Conservation (phyloP, 805 yeast species). For the Suhomyces tanzawaensis region DNA sequence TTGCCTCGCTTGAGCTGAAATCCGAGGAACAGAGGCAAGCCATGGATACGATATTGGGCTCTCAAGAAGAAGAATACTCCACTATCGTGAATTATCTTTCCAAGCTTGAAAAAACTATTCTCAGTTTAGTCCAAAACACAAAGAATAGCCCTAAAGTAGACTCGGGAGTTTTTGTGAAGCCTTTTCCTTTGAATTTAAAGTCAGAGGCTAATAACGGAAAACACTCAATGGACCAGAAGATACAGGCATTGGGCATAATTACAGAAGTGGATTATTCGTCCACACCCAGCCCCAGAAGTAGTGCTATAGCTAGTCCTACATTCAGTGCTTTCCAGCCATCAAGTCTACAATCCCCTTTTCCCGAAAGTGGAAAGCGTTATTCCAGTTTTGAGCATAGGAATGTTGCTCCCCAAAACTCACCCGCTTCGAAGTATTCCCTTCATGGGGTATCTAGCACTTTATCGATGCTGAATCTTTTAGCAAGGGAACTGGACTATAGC, state of each 20-base stretch:
- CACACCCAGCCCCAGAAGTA: background rate
- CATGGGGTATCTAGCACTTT: background rate
- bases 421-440: background rate
- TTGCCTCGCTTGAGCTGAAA: background rate
- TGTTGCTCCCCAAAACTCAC: too few relatives aligned
- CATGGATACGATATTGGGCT: background rate
- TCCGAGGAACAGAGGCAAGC: slow-evolving; percentile 1
- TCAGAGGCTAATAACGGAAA: background rate
- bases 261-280: background rate
- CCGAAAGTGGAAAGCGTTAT: too few relatives aligned
- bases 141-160: background rate
- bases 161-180: slow-evolving; percentile 10
- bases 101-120: slow-evolving; percentile 3
- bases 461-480: background rate
- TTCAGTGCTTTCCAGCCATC: too few relatives aligned
- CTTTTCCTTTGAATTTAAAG: slow-evolving; percentile 19
- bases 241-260: background rate
- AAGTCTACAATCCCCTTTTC: background rate
- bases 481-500: background rate
- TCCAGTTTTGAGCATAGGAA: too few relatives aligned
- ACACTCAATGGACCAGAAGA: too few relatives aligned
- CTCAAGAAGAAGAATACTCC: background rate
- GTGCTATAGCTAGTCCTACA: background rate
- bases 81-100: background rate
- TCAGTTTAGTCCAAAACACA: slow-evolving; percentile 1